Percentiles rank a stretch among this genome's conserved stretches.
phyloP scores from a whole-genome alignment of 1,139 yeast species.

The Cylindricascospora bacillispora region DNA sequence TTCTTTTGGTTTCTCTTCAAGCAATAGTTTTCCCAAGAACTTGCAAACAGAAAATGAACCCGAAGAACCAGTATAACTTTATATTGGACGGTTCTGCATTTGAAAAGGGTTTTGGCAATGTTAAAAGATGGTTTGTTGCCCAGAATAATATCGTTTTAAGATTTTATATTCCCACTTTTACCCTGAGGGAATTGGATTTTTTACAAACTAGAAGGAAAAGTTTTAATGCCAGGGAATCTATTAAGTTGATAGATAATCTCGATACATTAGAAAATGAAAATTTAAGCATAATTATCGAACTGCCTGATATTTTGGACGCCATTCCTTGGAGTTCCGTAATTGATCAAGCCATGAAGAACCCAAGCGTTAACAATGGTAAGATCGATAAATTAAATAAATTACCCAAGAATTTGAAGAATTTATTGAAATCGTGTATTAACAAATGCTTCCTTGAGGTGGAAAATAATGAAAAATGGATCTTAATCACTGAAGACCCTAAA shows the following conservation, averaged over 20 bases:
- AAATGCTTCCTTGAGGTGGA: conserved; percentile 17
- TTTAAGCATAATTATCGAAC: conserved; percentile 18
- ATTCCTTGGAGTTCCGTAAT: conserved; percentile 20
- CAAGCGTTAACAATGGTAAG: conserved; percentile 3
- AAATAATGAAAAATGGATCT: conserved; percentile 18
- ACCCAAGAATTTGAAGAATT: conserved; percentile 19
- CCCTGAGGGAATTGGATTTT: conserved; percentile 22
- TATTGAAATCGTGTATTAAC: conserved; percentile 22
- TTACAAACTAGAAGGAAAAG: conserved; percentile 17
- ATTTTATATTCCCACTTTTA: conserved; percentile 21
- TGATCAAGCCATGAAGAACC: conserved; percentile 8
- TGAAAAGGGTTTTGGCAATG: conserved; percentile 24
- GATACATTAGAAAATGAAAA: conserved; percentile 4
- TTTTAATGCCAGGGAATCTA: conserved; percentile 19
- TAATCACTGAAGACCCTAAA: conserved; percentile 21
- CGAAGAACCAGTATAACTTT: too few species aligned
- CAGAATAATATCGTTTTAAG: conserved; percentile 11
- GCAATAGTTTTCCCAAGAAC: too few species aligned
- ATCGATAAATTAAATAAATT: conserved; percentile 12
- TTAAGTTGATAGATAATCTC: conserved; percentile 19
- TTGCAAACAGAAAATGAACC: too few species aligned
- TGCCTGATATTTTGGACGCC: conserved; percentile 19
- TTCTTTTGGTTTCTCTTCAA: too few species aligned
- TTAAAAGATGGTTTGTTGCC: conserved; percentile 19
- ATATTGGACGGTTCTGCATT: conserved; percentile 24